Evolutionary conservation across 306 rosid species (phyloP), one percentile per base, ranked within the genome.

Genomic region (Cucurbita ficifolia): DNA sequence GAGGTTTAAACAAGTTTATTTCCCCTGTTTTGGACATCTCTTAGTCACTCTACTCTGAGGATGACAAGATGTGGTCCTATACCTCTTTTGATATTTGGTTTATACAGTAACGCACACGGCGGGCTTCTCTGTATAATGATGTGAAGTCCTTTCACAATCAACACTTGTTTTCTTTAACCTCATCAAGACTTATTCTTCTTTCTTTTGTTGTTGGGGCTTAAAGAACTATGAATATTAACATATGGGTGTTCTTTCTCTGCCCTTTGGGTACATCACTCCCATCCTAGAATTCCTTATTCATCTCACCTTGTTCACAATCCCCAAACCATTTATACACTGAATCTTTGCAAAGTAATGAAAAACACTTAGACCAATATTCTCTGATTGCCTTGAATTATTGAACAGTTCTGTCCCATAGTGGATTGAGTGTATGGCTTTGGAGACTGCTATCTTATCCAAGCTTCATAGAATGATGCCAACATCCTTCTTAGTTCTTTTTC

Each of bases 71-170:
- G 58, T 29, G 21, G 74, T 24, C 22, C 42, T 48, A 10, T 3
- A 48, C 45, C 38, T 49, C 57, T 70, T 69, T 49, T 68, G 54
- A 70, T 70, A 16, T 14, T 70, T 49, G 74, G 74, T 70, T 49
- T 70, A 45, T 49, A 70, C 46, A 12, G 73, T 68, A 16, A 46
- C 49, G 58, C 74, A 70, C 74, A 70, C 57, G 16, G 74, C 58
- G 22, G 33, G 33, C 33, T 49, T 49, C 58, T 48, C 17, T 49
- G 43, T 70, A 24, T 70, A 24, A 48, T 70, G 74, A 70, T 48
- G 45, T 70, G 58, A 33, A 70, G 74, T 70, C 45, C 74, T 70
- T 70, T 70, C 74, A 70, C 55, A 49, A 70, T 70, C 74, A 70
- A 8, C 43, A 29, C 74, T 70, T 70, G 17, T 63, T 68, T 45